These are phyloP conservation scores for Amanita exitialis DNA, from an alignment of 768 basidiomycete genomes.

Conservation along the genomic window DNA sequence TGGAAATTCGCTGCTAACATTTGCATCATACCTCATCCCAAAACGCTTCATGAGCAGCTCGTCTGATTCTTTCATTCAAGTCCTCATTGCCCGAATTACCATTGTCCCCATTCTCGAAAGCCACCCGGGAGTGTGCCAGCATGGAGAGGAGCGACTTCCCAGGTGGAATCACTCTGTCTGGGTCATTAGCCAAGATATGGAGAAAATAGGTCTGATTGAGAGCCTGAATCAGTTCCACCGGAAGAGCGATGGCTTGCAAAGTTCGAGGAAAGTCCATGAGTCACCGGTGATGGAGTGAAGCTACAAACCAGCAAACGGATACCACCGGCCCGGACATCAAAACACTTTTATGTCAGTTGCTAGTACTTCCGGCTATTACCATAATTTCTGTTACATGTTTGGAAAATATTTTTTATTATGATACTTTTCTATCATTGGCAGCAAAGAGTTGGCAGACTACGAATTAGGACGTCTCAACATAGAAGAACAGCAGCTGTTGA, in stretches of 20 bases:
- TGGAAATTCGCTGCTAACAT: background rate
- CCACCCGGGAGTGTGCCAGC: constrained; percentile 27
- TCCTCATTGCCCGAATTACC: constrained; percentile 7
- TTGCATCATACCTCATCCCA: constrained; percentile 51
- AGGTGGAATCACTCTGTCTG: constrained; percentile 49
- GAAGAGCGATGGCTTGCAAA: constrained; percentile 20
- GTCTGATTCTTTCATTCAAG: constrained; percentile 32
- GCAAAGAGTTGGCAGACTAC: too few species aligned
- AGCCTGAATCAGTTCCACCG: constrained; percentile 43
- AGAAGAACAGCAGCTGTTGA: too few species aligned
- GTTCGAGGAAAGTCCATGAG: background rate
- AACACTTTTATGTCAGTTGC: too few species aligned
- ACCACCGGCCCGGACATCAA: too few species aligned
- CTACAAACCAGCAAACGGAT: too few species aligned
- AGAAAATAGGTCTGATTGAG: constrained; percentile 58
- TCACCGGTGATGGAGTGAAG: background rate
- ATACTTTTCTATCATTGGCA: too few species aligned
- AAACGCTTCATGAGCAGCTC: constrained; percentile 55
- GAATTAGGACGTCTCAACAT: too few species aligned
- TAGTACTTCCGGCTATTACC: too few species aligned
- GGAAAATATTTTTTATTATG: too few species aligned
- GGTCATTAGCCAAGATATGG: constrained; percentile 57
- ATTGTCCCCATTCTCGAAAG: constrained; percentile 8
- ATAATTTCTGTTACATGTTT: too few species aligned
- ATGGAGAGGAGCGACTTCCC: constrained; percentile 66